Base-by-base conservation (phyloP, 352 stramenopile species). In the Phytophthora citrophthora region DNA sequence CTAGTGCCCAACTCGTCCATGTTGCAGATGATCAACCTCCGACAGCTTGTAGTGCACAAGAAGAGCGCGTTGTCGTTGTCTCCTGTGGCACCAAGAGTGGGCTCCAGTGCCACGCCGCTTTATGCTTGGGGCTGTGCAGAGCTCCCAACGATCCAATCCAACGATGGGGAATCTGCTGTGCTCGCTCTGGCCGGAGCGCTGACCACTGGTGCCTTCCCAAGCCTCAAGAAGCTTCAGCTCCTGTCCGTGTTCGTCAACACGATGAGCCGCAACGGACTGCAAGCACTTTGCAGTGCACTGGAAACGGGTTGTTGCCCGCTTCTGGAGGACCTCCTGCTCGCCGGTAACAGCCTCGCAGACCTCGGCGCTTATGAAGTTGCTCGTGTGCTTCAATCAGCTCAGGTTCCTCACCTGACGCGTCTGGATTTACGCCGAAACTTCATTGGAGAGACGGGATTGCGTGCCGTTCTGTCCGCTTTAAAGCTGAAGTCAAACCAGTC, bases 241-340 rank as follows among this genome's bases (percentile, higher is more conserved):
- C 70, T 86, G n/a, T 89, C 82, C 20, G 70, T 90, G 36, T 90
- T 93, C 44, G 83, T 80, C 18, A 88, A 90, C 67, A 93, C 84
- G 34, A 79, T 61, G 34, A 74, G 68, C 16, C 64, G 72, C 40
- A 90, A 93, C 40, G 80, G 59, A 2, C 58, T 88, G 0, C 56
- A 54, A 5, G 44, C 71, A 4, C 62, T 91, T 5, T 89, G 76
- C 24, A 39, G 61, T 20, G 77, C 80, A 18, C 54, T 93, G 23
- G 51, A 52, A 43, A 64, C 63, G 3, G 80, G 80, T 31, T 72
- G 68, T 27, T 93, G 82, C 20, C 84, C 82, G 1, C 26, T 71
- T 6, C 53, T 93, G 3, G 62, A 80, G 34, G 77, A 90, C 48
- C 41, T 93, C 29, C 51, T 91, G 18, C 72, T 93, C 2, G 79